These are phyloP conservation scores for Vitis cinerea DNA, from an alignment of 164 flowering plant genomes.

Conservation along the genomic window DNA sequence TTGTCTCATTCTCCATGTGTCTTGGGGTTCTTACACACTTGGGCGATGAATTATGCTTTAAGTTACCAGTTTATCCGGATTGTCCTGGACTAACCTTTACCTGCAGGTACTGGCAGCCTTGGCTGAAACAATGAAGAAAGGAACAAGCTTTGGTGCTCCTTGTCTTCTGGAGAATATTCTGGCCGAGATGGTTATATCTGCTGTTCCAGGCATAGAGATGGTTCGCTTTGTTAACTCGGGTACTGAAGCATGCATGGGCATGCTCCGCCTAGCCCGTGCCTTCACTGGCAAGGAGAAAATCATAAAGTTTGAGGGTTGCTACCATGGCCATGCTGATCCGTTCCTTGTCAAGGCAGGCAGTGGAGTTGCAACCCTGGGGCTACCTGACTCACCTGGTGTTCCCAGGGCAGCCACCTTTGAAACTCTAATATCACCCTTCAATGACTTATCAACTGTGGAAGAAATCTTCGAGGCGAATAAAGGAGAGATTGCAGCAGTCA, in stretches of 20 bases:
- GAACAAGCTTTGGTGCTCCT: constrained; percentile 97
- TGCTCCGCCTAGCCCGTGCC: constrained; percentile 88
- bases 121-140: constrained; percentile 90
- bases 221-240: constrained; percentile 97
- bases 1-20: too few relatives aligned
- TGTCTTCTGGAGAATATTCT: constrained; percentile 81
- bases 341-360: constrained; percentile 98
- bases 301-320: constrained; percentile 94
- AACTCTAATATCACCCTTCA: constrained; percentile 78
- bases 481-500: constrained; percentile 81
- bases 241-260: constrained; percentile 98
- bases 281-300: constrained; percentile 62
- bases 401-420: constrained; percentile 74
- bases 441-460: constrained; percentile 65
- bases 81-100: constrained; percentile 1
- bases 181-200: constrained; percentile 89
- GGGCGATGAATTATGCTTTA: too few relatives aligned
- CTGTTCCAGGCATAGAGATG: constrained; percentile 95
- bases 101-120: constrained; percentile 82
- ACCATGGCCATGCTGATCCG: constrained; percentile 98
- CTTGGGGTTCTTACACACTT: too few relatives aligned
- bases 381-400: constrained; percentile 97
- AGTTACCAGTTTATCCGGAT: too few relatives aligned
- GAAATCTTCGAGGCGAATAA: constrained; percentile 57
- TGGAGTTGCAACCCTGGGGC: constrained; percentile 95